Base-by-base conservation (phyloP, 1,139 yeast species). In the Yamadazyma songkhlaensis region DNA sequence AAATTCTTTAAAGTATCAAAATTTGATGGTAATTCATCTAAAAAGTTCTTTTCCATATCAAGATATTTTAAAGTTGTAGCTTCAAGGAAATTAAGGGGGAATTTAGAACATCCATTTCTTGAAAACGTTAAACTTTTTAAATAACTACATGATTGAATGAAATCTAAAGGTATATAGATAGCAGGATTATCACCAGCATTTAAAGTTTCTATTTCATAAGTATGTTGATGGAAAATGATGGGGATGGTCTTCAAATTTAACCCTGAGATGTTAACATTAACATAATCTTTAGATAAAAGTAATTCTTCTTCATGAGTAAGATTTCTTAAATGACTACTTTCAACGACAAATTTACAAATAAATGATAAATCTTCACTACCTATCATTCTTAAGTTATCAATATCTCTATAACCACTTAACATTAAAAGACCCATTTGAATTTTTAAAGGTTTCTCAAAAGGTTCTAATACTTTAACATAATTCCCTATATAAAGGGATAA, bases 171-270 rank as follows among this genome's bases (percentile, higher is more conserved):
- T 25, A 90, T 67, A 41, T 81, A 79, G 37, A 90, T 83, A 15
- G 95, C 84, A 6, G 96, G 95, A 56, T 90, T 90, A 45, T 85
- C 81, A 1, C 95, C 85, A 11, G 88, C 90, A 57, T 90, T 92
- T 45, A 90, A 70, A 48, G 82, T 75, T 48, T 84, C 88, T 42
- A 90, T 86, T 47, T 87, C 94, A 41, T 83, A 76, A 1, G 96
- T 86, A 46, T 82, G 88, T 48, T 81, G 86, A 53, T 84, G 90
- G 50, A 89, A 79, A 29, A 84, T 74, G 38, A 87, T 84, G 0
- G 97, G 97, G 11, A 90, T 84, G 23, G 88, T 87, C 46, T 87
- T 88, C 42, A 89, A 67, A 49, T 85, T 84, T 66, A 85, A 75
- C 34, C 85, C 79, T 29, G 82, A 77, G 41, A 90, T 70, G 52